A percentile compares a stretch with the other conserved stretches of the same genome.
Evolutionary conservation across 2,329 filamentous ascomycete genomes (phyloP).

Genomic region (Neonectria sp.): DNA sequence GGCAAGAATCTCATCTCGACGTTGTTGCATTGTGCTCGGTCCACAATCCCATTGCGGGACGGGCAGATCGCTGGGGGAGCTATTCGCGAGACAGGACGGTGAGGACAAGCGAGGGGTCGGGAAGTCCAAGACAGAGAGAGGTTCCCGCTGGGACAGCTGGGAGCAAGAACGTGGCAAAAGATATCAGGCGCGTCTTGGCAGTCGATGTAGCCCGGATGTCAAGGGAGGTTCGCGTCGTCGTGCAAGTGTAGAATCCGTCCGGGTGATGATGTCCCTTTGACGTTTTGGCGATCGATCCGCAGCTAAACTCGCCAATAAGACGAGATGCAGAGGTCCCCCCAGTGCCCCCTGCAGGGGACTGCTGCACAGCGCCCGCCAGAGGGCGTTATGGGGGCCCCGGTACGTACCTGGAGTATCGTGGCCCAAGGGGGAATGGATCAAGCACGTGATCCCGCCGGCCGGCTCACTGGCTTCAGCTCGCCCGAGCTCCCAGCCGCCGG

Average conservation of each 20-base stretch:
- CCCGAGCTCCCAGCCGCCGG: conserved; percentile 54
- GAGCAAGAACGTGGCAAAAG: background rate
- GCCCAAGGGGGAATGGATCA: conserved; percentile 17
- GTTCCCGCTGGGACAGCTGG: background rate
- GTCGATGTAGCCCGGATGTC: conserved; percentile 5
- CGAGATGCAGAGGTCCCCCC: conserved; percentile 7
- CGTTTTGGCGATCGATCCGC: conserved; percentile 17
- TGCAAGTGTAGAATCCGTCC: conserved; percentile 9
- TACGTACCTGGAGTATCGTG: conserved; percentile 24
- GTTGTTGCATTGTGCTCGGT: conserved; percentile 76
- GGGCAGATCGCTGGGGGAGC: conserved; percentile 40
- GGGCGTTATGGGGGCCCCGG: background rate
- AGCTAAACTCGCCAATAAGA: conserved; percentile 28
- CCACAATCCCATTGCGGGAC: conserved; percentile 65
- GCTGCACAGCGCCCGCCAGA: background rate
- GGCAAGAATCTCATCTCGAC: conserved; percentile 94
- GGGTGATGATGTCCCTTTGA: conserved; percentile 17
- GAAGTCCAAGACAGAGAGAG: conserved; percentile 4
- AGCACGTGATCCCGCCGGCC: conserved; percentile 46
- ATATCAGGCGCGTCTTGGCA: background rate
- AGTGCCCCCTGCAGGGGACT: conserved; percentile 9
- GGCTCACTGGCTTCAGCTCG: conserved; percentile 48
- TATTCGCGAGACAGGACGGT: conserved; percentile 35
- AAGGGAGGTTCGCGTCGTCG: conserved; percentile 4
- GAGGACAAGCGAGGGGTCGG: conserved; percentile 7